Evolutionary conservation across 495 filamentous ascomycete genomes (phyloP), one percentile per base, ranked within the genome.

Genomic region (Penicillium antarcticum): DNA sequence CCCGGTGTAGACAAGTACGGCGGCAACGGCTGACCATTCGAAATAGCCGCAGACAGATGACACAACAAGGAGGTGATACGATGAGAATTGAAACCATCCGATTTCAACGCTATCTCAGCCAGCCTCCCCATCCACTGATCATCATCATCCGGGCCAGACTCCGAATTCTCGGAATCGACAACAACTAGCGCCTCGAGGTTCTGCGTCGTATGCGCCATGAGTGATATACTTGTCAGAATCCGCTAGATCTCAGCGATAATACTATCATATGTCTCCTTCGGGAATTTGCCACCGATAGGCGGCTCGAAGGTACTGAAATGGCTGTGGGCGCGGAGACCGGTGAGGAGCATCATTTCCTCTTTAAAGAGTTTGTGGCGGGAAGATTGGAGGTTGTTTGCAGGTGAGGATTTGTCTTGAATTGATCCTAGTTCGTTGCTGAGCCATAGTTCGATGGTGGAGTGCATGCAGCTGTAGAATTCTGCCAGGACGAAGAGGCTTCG

Each of bases 401-500:
- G 52, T 1, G 62, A 65, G 16, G 32, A 40, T 11, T 44, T 21
- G 37, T 61, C 60, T n/a, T 69, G 59, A 12, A 67, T 52, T 40
- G 85, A 73, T 12, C 86, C 87, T 38, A 84, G 79, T 6, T 75
- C 73, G 29, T 75, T 77, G 46, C 70, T 67, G 31, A 91, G 68
- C 53, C 82, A 77, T 21, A 80, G 65, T 45, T 75, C 67, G n/a
- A 89, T 73, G 0, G 84, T 87, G 2, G 83, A 77, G 57, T 88
- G 80, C 54, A 88, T 78, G 44, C 82, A 77, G 32, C 79, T 80
- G 53, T 90, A 89, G 61, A 84, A 87, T 52, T 84, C 83, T 14
- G 88, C 87, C 4, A 90, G 74, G 0, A 89, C 75, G 57, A 89
- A 88, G 0, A 91, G 69, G 4, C 85, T 79, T 5, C 74, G 73